A percentile compares a stretch with the other conserved stretches of the same genome.
Evolutionary conservation across 192 early-diverging fungal species (phyloP).

Genomic region (Gorgonomyces haynaldii): DNA sequence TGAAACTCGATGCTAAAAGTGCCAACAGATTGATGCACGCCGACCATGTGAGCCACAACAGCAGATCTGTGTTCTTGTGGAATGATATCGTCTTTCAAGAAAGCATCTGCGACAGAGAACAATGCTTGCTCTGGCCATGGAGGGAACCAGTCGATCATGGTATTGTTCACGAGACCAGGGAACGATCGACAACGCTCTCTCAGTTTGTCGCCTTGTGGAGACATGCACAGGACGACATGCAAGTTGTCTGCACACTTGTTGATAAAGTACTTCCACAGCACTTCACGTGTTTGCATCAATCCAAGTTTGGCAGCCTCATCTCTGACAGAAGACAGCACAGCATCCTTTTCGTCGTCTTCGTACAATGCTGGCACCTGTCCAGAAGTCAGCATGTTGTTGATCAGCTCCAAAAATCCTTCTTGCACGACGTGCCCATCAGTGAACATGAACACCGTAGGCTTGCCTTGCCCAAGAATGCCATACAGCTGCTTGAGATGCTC

Average conservation of each 20-base stretch:
- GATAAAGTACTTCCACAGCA: conserved; percentile 50
- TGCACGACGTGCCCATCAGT: conserved; percentile 54
- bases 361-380: conserved; percentile 51
- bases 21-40: conserved; percentile 43
- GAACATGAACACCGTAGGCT: conserved; percentile 47
- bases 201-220: conserved; percentile 50
- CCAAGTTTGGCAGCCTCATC: conserved; percentile 43
- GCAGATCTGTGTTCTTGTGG: conserved; percentile 29
- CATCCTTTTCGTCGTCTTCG: conserved; percentile 50
- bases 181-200: conserved; percentile 46
- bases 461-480: conserved; percentile 31
- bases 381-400: conserved; percentile 54
- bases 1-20: conserved; percentile 36
- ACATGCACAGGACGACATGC: conserved; percentile 51
- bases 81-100: conserved; percentile 36
- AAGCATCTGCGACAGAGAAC: conserved; percentile 46
- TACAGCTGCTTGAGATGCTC: conserved; percentile 42
- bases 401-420: conserved; percentile 50
- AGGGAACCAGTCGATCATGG: conserved; percentile 55
- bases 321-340: conserved; percentile 27
- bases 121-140: conserved; percentile 55
- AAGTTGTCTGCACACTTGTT: conserved; percentile 47
- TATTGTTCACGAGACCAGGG: conserved; percentile 52
- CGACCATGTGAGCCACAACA: conserved; percentile 48
- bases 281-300: conserved; percentile 36